These are phyloP conservation scores for Linum lewisii DNA, from an alignment of 345 rosid species.

Conservation along the genomic window DNA sequence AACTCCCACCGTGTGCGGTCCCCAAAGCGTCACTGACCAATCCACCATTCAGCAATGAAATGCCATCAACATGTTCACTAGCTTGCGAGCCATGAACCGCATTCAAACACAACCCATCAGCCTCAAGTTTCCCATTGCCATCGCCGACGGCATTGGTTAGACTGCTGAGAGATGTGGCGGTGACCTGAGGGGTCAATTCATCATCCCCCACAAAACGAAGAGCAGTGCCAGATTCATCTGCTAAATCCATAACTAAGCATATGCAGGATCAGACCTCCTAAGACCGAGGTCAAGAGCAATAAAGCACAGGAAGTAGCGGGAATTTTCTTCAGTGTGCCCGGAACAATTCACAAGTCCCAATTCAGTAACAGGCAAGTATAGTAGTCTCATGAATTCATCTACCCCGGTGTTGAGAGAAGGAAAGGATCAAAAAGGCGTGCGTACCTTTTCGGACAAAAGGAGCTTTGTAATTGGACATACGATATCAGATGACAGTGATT, in stretches of 20 bases:
- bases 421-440: no score
- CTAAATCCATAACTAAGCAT: constrained; percentile 37
- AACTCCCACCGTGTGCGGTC: constrained; percentile 11
- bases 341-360: no score
- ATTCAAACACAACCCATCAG: constrained; percentile 30
- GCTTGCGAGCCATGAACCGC: constrained; percentile 15
- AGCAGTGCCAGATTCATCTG: constrained; percentile 27
- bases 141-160: constrained; percentile 10
- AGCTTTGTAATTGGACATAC: no score
- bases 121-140: constrained; percentile 12
- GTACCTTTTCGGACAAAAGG: no score
- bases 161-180: background rate
- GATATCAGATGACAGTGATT: no score
- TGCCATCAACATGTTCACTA: constrained; percentile 11
- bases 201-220: constrained; percentile 46
- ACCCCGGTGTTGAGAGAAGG: no score
- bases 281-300: constrained; percentile 49
- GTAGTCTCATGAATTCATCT: no score
- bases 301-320: constrained; percentile 13
- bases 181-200: constrained; percentile 14
- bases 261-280: constrained; percentile 5
- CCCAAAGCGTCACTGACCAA: constrained; percentile 14
- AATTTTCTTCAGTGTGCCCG: no score
- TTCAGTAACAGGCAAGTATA: no score
- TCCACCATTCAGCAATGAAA: constrained; percentile 9